A percentile compares a stretch with the other conserved stretches of the same genome.
Conservation (phyloP, 1,139 yeast species). For the Debaryomycetaceae sp. region DNA sequence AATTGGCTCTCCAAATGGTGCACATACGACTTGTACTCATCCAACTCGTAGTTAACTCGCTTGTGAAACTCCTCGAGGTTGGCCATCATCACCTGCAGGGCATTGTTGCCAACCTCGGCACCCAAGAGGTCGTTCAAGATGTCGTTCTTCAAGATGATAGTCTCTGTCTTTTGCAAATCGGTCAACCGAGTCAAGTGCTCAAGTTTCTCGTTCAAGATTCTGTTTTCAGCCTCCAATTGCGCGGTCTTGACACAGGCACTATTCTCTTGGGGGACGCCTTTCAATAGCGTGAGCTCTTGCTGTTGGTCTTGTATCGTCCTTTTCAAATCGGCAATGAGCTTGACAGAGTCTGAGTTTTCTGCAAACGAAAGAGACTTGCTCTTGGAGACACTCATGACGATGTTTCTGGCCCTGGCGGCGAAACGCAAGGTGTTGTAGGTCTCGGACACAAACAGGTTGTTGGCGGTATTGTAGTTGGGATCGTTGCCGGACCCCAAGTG, state of each 20-base stretch:
- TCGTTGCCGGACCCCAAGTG: constrained; percentile 45
- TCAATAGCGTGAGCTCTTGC: constrained; percentile 33
- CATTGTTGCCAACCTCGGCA: constrained; percentile 24
- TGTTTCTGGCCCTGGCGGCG: constrained; percentile 91
- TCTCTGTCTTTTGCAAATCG: constrained; percentile 55
- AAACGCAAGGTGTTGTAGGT: constrained; percentile 84
- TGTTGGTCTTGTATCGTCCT: constrained; percentile 43
- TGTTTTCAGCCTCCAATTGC: constrained; percentile 58
- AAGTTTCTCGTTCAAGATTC: constrained; percentile 57
- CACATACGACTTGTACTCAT: constrained; percentile 62
- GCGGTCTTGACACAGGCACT: constrained; percentile 20
- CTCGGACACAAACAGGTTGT: constrained; percentile 57
- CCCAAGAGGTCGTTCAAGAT: constrained; percentile 48
- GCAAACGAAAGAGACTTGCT: constrained; percentile 28
- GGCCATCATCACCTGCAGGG: constrained; percentile 38
- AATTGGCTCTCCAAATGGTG: constrained; percentile 59
- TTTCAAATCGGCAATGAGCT: constrained; percentile 43
- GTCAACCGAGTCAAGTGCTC: constrained; percentile 64
- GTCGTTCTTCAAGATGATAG: constrained; percentile 51
- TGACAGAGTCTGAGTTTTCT: constrained; percentile 38
- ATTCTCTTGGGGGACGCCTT: constrained; percentile 5
- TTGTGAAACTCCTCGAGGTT: constrained; percentile 46
- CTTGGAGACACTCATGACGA: constrained; percentile 62
- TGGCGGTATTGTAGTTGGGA: constrained; percentile 11
- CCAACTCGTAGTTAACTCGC: constrained; percentile 45